Base-by-base conservation (phyloP, 2,329 filamentous ascomycete genomes). In the Colletotrichum somersetense region DNA sequence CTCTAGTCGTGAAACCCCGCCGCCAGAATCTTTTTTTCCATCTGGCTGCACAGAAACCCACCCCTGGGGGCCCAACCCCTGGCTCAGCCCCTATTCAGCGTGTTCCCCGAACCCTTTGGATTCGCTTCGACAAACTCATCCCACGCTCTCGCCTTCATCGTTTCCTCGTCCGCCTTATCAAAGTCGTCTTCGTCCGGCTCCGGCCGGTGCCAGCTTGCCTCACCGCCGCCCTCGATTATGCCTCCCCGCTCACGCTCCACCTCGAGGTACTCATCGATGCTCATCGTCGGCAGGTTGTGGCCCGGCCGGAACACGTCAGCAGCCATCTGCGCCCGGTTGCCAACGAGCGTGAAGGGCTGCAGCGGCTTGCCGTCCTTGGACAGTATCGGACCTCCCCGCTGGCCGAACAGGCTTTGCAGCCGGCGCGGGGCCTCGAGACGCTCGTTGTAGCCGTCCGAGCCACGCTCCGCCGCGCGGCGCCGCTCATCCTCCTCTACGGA, bases 261-360 rank as follows among this genome's bases (percentile, higher is more conserved):
- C 64, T 97, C 96, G 20, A 99, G 86, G 79, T 98, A 99, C 83
- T 99, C 96, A 77, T 99, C 96, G 73, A 99, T 98, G 1, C 91
- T 93, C 96, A 99, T 98, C 3, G 96, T 98, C 0, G 96, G 96
- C 71, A 99, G 84, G 82, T 94, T 98, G 80, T 99, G 96, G 10
- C 96, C 94, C 0, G 94, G 90, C 67, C 93, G 89, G 82, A 99
- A 99, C 0, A 99, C 96, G 3, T 92, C 92, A 71, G 91, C 87
- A 72, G 91, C 89, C 71, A 97, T 82, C 73, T 94, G 91, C 73
- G 94, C 90, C 48, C 96, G 89, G 75, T 88, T 92, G 71, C 92
- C 91, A 5, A 97, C 86, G 30, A 99, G 86, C 1, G 95, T 98
- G 78, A 99, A 98, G 0, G 96, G 96, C 76, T 95, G 91, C 76